Conservation (phyloP, 2,329 filamentous ascomycete species). For the Keithomyces neogunnii region DNA sequence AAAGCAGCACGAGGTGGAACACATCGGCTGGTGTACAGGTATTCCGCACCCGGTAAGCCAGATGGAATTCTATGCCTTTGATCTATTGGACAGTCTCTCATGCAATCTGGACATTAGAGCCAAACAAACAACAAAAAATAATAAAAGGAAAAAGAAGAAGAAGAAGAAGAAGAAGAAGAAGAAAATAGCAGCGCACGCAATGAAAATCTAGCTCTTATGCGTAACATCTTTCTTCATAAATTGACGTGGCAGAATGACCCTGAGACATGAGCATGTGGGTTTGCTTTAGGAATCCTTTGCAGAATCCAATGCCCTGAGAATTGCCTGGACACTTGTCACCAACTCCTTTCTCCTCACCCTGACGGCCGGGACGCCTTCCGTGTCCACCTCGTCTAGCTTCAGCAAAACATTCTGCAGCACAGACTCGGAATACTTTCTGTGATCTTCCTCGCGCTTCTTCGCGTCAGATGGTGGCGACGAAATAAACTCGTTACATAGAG, state of each 20-base stretch:
- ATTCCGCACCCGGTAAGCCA: too few relatives aligned
- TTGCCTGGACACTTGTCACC: slow-evolving; percentile 61
- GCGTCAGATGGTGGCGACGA: slow-evolving; percentile 53
- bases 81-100: too few relatives aligned
- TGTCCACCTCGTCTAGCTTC: slow-evolving; percentile 70
- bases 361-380: slow-evolving; percentile 58
- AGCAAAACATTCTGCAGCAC: slow-evolving; percentile 67
- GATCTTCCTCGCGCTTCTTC: slow-evolving; percentile 64
- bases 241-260: not conserved
- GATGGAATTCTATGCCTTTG: too few relatives aligned
- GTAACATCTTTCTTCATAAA: not conserved
- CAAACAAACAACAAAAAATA: too few relatives aligned
- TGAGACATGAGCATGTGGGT: not conserved
- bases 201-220: not conserved
- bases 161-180: too few relatives aligned
- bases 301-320: slow-evolving; percentile 57
- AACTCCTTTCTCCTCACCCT: slow-evolving; percentile 60
- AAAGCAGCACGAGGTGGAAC: too few relatives aligned
- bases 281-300: slow-evolving; percentile 16
- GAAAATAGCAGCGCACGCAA: not conserved
- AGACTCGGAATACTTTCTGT: slow-evolving; percentile 67
- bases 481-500: slow-evolving; percentile 54
- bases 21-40: too few relatives aligned
- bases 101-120: too few relatives aligned
- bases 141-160: too few relatives aligned